phyloP scores from a whole-genome alignment of 1,284 basidiomycete genomes.

The Cutaneotrichosporon cutaneum region DNA sequence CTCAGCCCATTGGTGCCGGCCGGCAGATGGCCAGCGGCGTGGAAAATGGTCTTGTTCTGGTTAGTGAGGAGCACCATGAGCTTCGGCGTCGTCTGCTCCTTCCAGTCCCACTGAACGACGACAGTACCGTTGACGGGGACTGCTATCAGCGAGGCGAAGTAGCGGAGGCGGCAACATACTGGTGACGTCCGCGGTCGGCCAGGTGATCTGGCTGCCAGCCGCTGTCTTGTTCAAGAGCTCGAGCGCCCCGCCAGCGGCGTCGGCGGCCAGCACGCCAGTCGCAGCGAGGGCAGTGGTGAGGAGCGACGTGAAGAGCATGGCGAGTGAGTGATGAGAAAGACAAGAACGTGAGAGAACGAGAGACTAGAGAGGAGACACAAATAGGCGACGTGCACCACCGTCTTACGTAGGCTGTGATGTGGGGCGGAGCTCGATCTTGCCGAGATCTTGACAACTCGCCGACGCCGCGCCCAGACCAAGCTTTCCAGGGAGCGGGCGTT shows the following conservation, averaged over 20 bases:
- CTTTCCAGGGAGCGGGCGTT: no score
- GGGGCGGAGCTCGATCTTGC: no score
- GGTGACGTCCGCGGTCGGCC: not conserved
- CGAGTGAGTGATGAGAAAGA: conserved; percentile 1
- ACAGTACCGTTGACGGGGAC: conserved; percentile 10
- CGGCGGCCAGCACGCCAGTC: not conserved
- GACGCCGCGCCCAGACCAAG: no score
- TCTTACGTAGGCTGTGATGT: no score
- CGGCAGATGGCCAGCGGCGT: not conserved
- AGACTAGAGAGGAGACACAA: not conserved
- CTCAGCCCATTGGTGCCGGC: not conserved
- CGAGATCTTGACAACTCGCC: no score
- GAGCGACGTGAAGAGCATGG: not conserved
- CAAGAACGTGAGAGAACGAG: not conserved
- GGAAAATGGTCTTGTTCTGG: conserved; percentile 12
- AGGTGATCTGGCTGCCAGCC: conserved; percentile 8
- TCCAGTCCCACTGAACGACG: conserved; percentile 8
- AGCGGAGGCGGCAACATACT: not conserved
- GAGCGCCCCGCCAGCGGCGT: not conserved
- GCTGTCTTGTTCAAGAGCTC: not conserved
- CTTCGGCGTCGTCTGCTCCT: conserved; percentile 3
- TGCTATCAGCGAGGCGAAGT: not conserved
- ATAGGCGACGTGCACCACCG: not conserved
- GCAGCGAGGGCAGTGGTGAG: conserved; percentile 3
- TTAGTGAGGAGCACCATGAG: conserved; percentile 10